These are phyloP conservation scores for Arachnopeziza araneosa DNA, from an alignment of 2,329 filamentous ascomycete species.

Conservation along the genomic window DNA sequence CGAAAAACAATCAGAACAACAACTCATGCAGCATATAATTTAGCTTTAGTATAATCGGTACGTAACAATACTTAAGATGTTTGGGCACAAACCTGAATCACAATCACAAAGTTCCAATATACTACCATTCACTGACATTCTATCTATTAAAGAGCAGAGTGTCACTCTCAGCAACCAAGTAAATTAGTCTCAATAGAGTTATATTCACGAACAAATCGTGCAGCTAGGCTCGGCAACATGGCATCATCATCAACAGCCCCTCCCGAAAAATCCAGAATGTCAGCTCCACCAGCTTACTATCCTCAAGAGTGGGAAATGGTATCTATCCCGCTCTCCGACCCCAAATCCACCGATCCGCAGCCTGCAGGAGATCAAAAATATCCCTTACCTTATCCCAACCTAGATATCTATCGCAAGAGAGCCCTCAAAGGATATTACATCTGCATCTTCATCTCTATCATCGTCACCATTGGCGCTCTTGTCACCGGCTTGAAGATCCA, in stretches of 20 bases:
- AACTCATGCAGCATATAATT: too few relatives aligned
- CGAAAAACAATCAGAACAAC: too few relatives aligned
- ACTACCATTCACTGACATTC: too few relatives aligned
- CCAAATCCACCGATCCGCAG: neutral
- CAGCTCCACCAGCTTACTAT: neutral
- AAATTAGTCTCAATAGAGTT: too few relatives aligned
- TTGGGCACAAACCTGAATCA: too few relatives aligned
- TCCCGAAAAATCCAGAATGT: neutral
- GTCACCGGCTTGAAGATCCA: neutral
- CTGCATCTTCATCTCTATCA: neutral
- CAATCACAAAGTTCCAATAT: too few relatives aligned
- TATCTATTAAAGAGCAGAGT: too few relatives aligned
- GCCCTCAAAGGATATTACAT: neutral
- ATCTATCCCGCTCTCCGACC: neutral
- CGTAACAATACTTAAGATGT: too few relatives aligned
- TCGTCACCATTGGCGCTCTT: neutral
- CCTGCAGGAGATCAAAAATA: neutral
- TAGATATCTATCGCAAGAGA: neutral
- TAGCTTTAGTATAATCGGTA: too few relatives aligned
- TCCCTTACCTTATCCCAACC: neutral
- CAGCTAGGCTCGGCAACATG: neutral
- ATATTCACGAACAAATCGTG: too few relatives aligned
- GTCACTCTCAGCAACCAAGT: too few relatives aligned
- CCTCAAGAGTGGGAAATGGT: neutral
- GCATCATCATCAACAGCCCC: neutral